Evolutionary conservation across 2,329 filamentous ascomycete genomes (phyloP), one percentile per base, ranked within the genome.

Genomic region (Sporothrix brunneoviolacea): DNA sequence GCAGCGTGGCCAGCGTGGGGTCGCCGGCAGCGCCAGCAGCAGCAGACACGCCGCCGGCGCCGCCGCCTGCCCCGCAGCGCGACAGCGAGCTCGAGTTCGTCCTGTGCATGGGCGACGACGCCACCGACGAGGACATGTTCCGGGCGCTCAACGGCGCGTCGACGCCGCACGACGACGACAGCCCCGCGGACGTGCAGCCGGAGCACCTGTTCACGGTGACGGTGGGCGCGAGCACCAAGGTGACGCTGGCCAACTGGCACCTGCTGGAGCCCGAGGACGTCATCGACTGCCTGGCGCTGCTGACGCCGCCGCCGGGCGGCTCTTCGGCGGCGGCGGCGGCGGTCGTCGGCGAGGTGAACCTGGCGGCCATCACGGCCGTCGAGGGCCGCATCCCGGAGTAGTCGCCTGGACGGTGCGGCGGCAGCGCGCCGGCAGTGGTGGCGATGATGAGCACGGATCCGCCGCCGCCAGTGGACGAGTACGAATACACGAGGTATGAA

Each of bases 51-150:
- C n/a, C n/a, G n/a, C n/a, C n/a, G n/a, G n/a, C n/a, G n/a, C n/a
- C n/a, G n/a, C n/a, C n/a, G n/a, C n/a, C n/a, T n/a, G n/a, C n/a
- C n/a, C n/a, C n/a, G n/a, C n/a, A n/a, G n/a, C 43, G 61, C 5
- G 62, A 62, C 5, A 68, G 81, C 45, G 77, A 79, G 48, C 79
- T 91, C 0, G 89, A 91, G 59, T 96, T 97, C 62, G 83, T 94
- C 10, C 75, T 97, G 46, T 98, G 93, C 67, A 72, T 91, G 54
- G 93, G 93, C 37, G 93, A 98, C 66, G 93, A 98, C 63, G 94
- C 93, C 60, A 98, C 93, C 6, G 93, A 98, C 64, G 93, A 98
- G 76, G 91, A 95, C 84, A 83, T 84, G 81, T 97, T 97, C 80
- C 86, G 88, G 50, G 84, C 89, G 13, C 76, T 97, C 39, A 82